These are phyloP conservation scores for Podila minutissima DNA, from an alignment of 192 early-diverging fungal genomes.

Conservation along the genomic window DNA sequence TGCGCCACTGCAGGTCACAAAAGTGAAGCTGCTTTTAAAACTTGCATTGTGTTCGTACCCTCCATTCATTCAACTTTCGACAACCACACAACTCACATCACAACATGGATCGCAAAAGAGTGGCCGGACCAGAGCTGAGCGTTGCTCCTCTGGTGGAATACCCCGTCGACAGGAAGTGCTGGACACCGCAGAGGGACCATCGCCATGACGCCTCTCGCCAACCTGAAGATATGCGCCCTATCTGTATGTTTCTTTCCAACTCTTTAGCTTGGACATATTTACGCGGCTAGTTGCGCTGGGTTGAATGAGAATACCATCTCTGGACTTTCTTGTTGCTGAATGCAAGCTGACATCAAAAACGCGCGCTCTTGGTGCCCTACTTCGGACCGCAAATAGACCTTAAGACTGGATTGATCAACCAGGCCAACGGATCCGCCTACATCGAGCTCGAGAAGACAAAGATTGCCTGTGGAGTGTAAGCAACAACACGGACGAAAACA, in stretches of 20 bases:
- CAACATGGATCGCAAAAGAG: slow-evolving; percentile 61
- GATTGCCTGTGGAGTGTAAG: slow-evolving; percentile 83
- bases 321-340: no score
- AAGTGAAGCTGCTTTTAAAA: background rate
- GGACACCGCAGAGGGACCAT: slow-evolving; percentile 30
- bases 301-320: no score
- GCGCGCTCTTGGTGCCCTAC: no score
- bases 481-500: background rate
- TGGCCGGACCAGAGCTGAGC: slow-evolving; percentile 62
- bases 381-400: slow-evolving; percentile 53
- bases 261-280: background rate
- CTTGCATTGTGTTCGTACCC: background rate
- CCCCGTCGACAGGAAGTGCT: slow-evolving; percentile 34
- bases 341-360: no score
- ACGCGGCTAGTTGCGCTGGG: background rate
- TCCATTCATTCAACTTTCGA: background rate
- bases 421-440: slow-evolving; percentile 83
- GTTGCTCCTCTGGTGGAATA: slow-evolving; percentile 59
- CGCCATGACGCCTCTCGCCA: slow-evolving; percentile 58
- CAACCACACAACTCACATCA: background rate
- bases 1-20: slow-evolving; percentile 6
- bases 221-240: slow-evolving; percentile 62
- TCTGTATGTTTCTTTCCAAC: slow-evolving; percentile 52
- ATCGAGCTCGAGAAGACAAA: slow-evolving; percentile 79
- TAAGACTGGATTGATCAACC: slow-evolving; percentile 74